These are phyloP conservation scores for Lactifluus hygrophoroides DNA, from an alignment of 768 basidiomycete genomes.

Conservation along the genomic window DNA sequence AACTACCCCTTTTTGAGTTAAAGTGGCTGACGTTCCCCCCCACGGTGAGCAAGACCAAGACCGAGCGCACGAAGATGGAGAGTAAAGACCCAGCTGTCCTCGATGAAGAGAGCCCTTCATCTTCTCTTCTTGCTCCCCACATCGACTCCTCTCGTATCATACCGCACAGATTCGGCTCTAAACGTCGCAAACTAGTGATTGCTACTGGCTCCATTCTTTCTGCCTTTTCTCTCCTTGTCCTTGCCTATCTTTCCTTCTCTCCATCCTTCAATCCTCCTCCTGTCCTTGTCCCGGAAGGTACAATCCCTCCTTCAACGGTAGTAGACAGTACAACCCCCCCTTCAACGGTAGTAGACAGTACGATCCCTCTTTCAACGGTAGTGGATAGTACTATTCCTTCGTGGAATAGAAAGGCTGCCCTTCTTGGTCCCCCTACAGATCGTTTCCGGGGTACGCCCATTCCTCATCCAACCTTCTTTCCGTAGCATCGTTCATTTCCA, in stretches of 20 bases:
- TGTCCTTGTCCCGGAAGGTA: neutral
- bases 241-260: constrained; percentile 5
- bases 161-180: neutral
- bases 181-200: neutral
- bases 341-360: no score
- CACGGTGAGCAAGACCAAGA: neutral
- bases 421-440: constrained; percentile 43
- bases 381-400: neutral
- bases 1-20: no score
- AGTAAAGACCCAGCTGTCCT: neutral
- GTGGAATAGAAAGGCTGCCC: constrained; percentile 6
- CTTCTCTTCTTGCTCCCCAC: neutral
- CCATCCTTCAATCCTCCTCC: neutral
- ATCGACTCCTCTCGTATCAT: neutral
- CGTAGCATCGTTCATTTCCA: neutral
- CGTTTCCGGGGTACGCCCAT: constrained; percentile 45
- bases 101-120: neutral
- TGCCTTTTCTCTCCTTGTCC: neutral
- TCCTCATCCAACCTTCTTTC: neutral
- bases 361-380: neutral
- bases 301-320: neutral
- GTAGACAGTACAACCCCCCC: neutral
- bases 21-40: no score
- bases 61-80: neutral
- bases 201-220: neutral